A percentile compares a stretch with the other conserved stretches of the same genome.
These are phyloP conservation scores for Gillenia trifoliata DNA, from an alignment of 306 rosid species.

Conservation along the genomic window DNA sequence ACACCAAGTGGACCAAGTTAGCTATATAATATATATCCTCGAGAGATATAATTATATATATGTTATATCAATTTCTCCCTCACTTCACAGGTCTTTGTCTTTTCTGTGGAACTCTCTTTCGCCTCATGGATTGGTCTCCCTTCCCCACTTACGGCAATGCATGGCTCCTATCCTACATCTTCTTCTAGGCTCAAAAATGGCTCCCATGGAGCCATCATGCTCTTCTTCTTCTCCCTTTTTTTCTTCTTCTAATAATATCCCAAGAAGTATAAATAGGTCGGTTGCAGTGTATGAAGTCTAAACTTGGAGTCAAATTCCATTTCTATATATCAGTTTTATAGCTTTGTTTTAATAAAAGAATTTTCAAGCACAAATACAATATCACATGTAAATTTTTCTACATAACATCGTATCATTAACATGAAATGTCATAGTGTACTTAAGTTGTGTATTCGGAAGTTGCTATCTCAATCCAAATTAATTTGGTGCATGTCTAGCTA, in stretches of 20 bases:
- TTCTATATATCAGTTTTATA: neutral
- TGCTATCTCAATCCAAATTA: neutral
- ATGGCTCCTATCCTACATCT: neutral
- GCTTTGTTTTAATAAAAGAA: too few relatives aligned
- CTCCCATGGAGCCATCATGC: neutral
- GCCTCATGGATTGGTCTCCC: neutral
- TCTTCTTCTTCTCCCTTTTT: neutral
- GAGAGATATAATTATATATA: neutral
- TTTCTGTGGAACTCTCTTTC: neutral
- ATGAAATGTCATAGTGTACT: neutral
- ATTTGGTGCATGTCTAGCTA: neutral
- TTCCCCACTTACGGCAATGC: neutral
- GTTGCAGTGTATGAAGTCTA: neutral
- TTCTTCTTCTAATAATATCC: neutral
- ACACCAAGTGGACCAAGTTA: neutral
- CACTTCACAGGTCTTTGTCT: conserved; percentile 8
- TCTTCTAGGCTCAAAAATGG: neutral
- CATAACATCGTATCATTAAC: neutral
- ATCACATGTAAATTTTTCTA: neutral
- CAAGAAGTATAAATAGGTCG: neutral
- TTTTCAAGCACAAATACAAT: neutral
- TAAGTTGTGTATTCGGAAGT: too few relatives aligned
- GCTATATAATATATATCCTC: neutral
- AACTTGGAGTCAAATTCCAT: neutral
- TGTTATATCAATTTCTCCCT: neutral